These are phyloP conservation scores for Anisodus acutangulus DNA, from an alignment of 257 asterid genomes.

Conservation along the genomic window DNA sequence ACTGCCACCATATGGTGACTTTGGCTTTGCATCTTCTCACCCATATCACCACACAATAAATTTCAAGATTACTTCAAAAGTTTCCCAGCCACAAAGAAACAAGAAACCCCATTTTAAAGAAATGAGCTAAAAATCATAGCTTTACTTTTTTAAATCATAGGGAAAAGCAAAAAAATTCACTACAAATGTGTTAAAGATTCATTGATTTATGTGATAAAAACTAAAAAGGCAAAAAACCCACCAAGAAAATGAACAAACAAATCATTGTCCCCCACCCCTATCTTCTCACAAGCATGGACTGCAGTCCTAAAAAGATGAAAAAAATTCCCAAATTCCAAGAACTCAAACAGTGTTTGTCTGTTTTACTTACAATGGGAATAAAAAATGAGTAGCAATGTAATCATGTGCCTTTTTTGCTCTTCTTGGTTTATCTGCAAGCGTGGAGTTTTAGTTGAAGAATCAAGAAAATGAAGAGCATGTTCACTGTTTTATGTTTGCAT, in stretches of 20 bases:
- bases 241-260: slow-evolving; percentile 34
- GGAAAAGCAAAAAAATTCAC: slow-evolving; percentile 39
- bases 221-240: slow-evolving; percentile 29
- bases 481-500: slow-evolving; percentile 47
- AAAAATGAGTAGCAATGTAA: slow-evolving; percentile 40
- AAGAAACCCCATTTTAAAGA: slow-evolving; percentile 30
- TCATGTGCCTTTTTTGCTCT: slow-evolving; percentile 34
- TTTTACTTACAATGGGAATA: slow-evolving; percentile 35
- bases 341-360: slow-evolving; percentile 38
- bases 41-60: slow-evolving; percentile 45
- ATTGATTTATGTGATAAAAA: slow-evolving; percentile 40
- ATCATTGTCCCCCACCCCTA: slow-evolving; percentile 32
- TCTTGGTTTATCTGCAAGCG: slow-evolving; percentile 47
- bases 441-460: slow-evolving; percentile 44
- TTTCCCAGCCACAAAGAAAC: slow-evolving; percentile 28
- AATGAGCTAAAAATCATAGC: slow-evolving; percentile 42
- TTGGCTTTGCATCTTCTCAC: slow-evolving; percentile 58
- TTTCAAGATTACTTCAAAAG: slow-evolving; percentile 31
- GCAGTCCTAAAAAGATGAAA: slow-evolving; percentile 75
- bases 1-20: slow-evolving; percentile 65
- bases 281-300: slow-evolving; percentile 57
- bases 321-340: slow-evolving; percentile 55
- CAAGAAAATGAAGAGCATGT: slow-evolving; percentile 69
- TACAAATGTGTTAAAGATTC: slow-evolving; percentile 21
- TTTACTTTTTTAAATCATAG: slow-evolving; percentile 41